A percentile compares a stretch with the other conserved stretches of the same genome.
phyloP scores from a whole-genome alignment of 2,329 filamentous ascomycete genomes.

The Sarocladium kiliense region DNA sequence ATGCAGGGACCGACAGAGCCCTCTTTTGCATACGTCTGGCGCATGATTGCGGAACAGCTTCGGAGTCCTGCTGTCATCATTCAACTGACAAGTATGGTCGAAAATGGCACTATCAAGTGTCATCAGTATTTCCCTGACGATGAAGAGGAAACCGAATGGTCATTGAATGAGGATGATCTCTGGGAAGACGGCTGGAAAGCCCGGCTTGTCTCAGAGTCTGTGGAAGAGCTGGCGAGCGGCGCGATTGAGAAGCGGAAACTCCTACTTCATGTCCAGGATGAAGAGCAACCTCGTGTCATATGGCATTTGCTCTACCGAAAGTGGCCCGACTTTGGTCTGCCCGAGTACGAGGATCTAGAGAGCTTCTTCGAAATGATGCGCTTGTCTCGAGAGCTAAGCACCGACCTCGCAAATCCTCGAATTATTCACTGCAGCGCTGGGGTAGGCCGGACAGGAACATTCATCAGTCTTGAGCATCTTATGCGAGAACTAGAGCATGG shows the following conservation, averaged over 20 bases:
- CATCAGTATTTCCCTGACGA: constrained; percentile 76
- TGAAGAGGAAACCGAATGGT: constrained; percentile 45
- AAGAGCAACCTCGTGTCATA: constrained; percentile 51
- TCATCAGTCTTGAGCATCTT: constrained; percentile 92
- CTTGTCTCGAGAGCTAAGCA: constrained; percentile 51
- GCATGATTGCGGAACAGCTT: constrained; percentile 84
- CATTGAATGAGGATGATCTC: constrained; percentile 58
- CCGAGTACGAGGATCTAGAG: constrained; percentile 60
- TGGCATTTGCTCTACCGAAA: constrained; percentile 82
- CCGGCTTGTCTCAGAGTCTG: constrained; percentile 60
- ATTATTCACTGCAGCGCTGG: constrained; percentile 87
- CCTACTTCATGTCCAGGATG: constrained; percentile 45
- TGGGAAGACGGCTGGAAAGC: constrained; percentile 65
- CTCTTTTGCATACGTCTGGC: constrained; percentile 81
- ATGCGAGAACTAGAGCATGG: constrained; percentile 76
- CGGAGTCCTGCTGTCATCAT: constrained; percentile 74
- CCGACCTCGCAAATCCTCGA: constrained; percentile 57
- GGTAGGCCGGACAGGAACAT: constrained; percentile 89
- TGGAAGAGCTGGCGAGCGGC: constrained; percentile 50
- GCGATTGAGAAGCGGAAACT: constrained; percentile 73
- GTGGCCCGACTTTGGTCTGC: constrained; percentile 90
- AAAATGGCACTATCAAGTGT: constrained; percentile 76
- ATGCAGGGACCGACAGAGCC: constrained; percentile 84
- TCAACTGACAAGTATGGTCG: constrained; percentile 88
- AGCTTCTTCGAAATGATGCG: constrained; percentile 66